Percentiles rank a stretch among this genome's conserved stretches.
phyloP scores from a whole-genome alignment of 2,329 filamentous ascomycete species.

The Fusarium devonianum region DNA sequence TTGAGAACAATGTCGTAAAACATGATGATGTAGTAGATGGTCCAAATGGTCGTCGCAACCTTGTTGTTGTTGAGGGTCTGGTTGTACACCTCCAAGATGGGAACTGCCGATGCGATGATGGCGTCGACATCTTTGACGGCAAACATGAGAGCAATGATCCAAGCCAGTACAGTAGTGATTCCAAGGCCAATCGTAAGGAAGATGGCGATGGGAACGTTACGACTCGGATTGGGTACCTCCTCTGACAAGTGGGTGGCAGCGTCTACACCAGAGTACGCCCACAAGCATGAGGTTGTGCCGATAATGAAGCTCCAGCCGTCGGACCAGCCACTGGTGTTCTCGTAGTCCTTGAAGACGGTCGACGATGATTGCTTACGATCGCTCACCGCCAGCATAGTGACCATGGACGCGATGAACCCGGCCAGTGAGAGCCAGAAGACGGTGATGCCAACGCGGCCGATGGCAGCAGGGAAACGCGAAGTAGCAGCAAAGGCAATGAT shows the following conservation, averaged over 20 bases:
- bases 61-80: constrained; percentile 34
- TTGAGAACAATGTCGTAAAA: constrained; percentile 41
- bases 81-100: constrained; percentile 38
- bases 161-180: constrained; percentile 31
- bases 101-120: constrained; percentile 33
- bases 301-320: constrained; percentile 38
- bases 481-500: constrained; percentile 34
- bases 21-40: constrained; percentile 38
- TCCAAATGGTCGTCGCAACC: constrained; percentile 39
- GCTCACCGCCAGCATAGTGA: constrained; percentile 32
- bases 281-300: constrained; percentile 35
- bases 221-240: constrained; percentile 38
- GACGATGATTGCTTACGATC: constrained; percentile 26
- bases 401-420: constrained; percentile 37
- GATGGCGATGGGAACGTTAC: constrained; percentile 38
- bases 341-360: constrained; percentile 34
- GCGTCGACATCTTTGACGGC: constrained; percentile 36
- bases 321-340: constrained; percentile 37
- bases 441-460: constrained; percentile 34
- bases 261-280: constrained; percentile 37
- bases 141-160: constrained; percentile 40
- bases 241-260: constrained; percentile 36
- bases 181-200: constrained; percentile 36
- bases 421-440: constrained; percentile 34
- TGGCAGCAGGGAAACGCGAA: constrained; percentile 31